Evolutionary conservation across 2,329 filamentous ascomycete species (phyloP).

Genomic region (Xylaria sp.): DNA sequence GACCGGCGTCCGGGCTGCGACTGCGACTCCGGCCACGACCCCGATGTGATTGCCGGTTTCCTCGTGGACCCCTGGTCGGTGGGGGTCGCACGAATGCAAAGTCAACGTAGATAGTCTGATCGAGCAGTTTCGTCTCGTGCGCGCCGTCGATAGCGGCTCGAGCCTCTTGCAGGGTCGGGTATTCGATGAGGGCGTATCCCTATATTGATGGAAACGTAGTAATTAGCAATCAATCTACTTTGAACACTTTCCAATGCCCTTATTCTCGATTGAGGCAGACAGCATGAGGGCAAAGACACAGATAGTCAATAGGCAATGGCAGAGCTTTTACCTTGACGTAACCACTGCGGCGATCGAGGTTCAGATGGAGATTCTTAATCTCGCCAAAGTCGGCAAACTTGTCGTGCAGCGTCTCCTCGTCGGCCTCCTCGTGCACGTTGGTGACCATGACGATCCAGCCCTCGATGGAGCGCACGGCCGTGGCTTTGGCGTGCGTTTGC

Average conservation of each 20-base stretch:
- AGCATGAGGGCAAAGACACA: neutral
- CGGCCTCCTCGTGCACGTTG: constrained; percentile 88
- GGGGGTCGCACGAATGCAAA: constrained; percentile 88
- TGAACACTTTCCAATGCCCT: neutral
- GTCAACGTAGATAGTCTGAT: constrained; percentile 83
- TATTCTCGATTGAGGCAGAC: neutral
- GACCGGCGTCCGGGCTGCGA: constrained; percentile 54
- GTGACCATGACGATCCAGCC: constrained; percentile 90
- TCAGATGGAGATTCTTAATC: constrained; percentile 87
- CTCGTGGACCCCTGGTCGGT: constrained; percentile 65
- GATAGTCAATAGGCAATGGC: constrained; percentile 30
- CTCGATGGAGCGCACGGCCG: constrained; percentile 86
- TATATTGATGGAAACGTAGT: constrained; percentile 49
- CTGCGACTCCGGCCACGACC: constrained; percentile 59
- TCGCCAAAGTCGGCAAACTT: constrained; percentile 86
- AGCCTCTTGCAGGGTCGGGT: constrained; percentile 80
- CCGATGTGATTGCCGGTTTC: constrained; percentile 54
- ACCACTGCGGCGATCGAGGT: constrained; percentile 82
- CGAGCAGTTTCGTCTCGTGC: constrained; percentile 80
- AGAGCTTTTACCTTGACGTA: constrained; percentile 77
- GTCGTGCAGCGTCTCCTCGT: constrained; percentile 84
- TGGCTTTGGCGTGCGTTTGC: constrained; percentile 78
- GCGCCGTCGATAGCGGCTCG: constrained; percentile 84
- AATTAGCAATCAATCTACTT: constrained; percentile 17
- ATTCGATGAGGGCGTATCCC: constrained; percentile 89